Evolutionary conservation across 2,329 filamentous ascomycete species (phyloP).

Genomic region (Penicillium sp.): DNA sequence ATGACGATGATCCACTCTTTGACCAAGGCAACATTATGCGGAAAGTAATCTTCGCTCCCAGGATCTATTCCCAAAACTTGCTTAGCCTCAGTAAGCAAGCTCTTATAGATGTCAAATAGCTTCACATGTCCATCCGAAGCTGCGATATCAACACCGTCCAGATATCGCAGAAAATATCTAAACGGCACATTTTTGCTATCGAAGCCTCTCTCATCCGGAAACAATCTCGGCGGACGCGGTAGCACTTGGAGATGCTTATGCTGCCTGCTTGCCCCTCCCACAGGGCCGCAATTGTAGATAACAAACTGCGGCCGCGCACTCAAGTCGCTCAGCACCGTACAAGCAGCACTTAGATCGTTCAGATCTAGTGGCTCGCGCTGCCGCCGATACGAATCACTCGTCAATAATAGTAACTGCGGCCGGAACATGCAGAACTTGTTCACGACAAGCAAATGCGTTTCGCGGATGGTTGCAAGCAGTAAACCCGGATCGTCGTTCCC

Average conservation of each 20-base stretch:
- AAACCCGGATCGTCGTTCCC: conserved; percentile 51
- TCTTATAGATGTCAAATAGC: conserved; percentile 16
- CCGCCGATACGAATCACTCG: conserved; percentile 52
- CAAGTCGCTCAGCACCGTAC: conserved; percentile 36
- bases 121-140: background rate
- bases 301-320: conserved; percentile 39
- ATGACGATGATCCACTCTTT: conserved; percentile 54
- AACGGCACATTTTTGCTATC: conserved; percentile 13
- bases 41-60: conserved; percentile 17
- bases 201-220: conserved; percentile 18
- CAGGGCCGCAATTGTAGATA: conserved; percentile 55
- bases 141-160: conserved; percentile 1
- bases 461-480: conserved; percentile 46
- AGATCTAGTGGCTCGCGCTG: conserved; percentile 50
- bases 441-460: conserved; percentile 51
- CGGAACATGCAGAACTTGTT: conserved; percentile 57
- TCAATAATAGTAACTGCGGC: conserved; percentile 56
- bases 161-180: conserved; percentile 19
- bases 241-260: conserved; percentile 56
- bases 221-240: conserved; percentile 19
- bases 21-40: conserved; percentile 55
- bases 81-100: conserved; percentile 18
- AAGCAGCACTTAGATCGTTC: conserved; percentile 48
- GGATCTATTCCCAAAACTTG: conserved; percentile 9
- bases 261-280: conserved; percentile 52